Conservation (phyloP, 345 rosid genomes). For the Syzygium grande region DNA sequence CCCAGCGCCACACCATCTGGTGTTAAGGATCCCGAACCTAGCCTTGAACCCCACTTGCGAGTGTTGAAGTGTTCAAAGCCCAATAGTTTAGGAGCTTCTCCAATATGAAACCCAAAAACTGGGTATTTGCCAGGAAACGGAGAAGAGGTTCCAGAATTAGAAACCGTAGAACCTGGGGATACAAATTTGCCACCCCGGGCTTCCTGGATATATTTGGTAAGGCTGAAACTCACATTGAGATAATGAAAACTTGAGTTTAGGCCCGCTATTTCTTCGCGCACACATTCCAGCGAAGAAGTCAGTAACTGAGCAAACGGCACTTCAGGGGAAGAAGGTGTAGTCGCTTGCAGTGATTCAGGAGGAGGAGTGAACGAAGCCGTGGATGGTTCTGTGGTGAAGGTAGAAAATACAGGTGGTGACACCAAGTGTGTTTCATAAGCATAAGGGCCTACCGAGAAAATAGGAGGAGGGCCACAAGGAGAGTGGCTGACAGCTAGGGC, state of each 20-base stretch:
- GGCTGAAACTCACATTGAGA: constrained; percentile 62
- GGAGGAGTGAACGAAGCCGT: constrained; percentile 95
- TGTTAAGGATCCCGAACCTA: constrained; percentile 79
- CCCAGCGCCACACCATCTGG: constrained; percentile 73
- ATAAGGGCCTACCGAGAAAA: constrained; percentile 77
- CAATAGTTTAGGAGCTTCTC: constrained; percentile 54
- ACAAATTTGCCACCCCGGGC: constrained; percentile 73
- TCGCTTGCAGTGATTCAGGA: constrained; percentile 68
- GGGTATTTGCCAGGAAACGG: constrained; percentile 61
- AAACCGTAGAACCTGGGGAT: constrained; percentile 76
- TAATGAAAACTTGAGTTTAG: constrained; percentile 46
- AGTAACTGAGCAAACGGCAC: constrained; percentile 90
- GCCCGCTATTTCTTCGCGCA: constrained; percentile 56
- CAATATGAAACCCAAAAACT: constrained; percentile 44
- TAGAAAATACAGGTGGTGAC: constrained; percentile 94
- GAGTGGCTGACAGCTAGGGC: constrained; percentile 49
- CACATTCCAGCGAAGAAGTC: constrained; percentile 80
- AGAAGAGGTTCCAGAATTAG: constrained; percentile 81
- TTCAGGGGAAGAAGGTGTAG: constrained; percentile 95
- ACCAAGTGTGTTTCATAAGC: constrained; percentile 93
- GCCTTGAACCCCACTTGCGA: constrained; percentile 81
- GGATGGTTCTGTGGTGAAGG: constrained; percentile 83
- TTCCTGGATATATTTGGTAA: constrained; percentile 56
- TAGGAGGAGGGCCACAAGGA: constrained; percentile 59
- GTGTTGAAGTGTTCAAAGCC: constrained; percentile 62